Evolutionary conservation across 2,329 filamentous ascomycete species (phyloP).

Genomic region (Calonectria pseudoreteaudii): DNA sequence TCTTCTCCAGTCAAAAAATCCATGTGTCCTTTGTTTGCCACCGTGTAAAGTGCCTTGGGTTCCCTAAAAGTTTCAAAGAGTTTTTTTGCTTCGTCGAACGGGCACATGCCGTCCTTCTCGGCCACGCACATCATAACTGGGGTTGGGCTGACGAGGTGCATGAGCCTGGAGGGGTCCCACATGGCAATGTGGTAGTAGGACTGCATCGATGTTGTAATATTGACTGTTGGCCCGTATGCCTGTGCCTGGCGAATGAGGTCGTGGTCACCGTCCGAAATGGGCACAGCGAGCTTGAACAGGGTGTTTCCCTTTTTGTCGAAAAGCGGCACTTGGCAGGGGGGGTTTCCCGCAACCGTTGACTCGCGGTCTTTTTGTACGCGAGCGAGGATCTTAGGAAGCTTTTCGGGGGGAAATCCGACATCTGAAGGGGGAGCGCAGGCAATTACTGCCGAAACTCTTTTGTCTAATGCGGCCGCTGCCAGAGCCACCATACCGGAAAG

Average conservation of each 20-base stretch:
- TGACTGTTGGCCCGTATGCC: conserved; percentile 11
- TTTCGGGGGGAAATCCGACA: conserved; percentile 6
- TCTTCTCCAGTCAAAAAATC: conserved; percentile 10
- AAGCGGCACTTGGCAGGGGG: conserved; percentile 13
- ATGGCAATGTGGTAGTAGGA: conserved; percentile 20
- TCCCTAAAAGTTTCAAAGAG: conserved; percentile 17
- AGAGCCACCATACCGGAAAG: conserved; percentile 43
- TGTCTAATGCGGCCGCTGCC: conserved; percentile 44
- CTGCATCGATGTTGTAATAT: conserved; percentile 21
- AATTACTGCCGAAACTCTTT: conserved; percentile 26
- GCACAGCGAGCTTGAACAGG: conserved; percentile 11
- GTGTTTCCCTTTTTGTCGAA: conserved; percentile 20
- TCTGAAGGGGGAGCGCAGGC: conserved; percentile 10
- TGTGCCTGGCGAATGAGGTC: conserved; percentile 18
- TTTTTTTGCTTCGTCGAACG: conserved; percentile 11
- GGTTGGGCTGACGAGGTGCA: conserved; percentile 12
- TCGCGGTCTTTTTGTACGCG: conserved; percentile 16
- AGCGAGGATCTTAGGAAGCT: conserved; percentile 16
- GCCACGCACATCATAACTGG: conserved; percentile 17
- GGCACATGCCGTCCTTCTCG: conserved; percentile 13
- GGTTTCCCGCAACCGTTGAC: conserved; percentile 12
- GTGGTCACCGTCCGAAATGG: conserved; percentile 12
- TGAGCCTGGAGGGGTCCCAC: conserved; percentile 16
- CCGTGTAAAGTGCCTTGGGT: conserved; percentile 11
- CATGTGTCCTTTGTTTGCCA: conserved; percentile 23